These are phyloP conservation scores for Hypoxylon rickii DNA, from an alignment of 495 filamentous ascomycete genomes.

Conservation along the genomic window DNA sequence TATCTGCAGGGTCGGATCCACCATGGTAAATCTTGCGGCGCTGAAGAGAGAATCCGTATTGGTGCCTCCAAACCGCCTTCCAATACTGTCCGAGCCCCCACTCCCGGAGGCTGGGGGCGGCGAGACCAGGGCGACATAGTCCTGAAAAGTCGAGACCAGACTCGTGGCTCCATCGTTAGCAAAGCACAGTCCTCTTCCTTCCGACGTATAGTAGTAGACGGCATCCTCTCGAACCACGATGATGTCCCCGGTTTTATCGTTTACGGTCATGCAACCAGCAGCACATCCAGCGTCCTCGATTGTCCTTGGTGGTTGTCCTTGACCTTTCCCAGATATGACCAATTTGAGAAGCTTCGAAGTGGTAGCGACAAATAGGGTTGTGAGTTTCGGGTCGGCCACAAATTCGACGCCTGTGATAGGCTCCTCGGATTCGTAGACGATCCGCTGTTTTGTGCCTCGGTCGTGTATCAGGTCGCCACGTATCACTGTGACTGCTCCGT, in stretches of 20 bases:
- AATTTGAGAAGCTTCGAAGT: slow-evolving; percentile 87
- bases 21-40: slow-evolving; percentile 80
- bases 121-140: slow-evolving; percentile 88
- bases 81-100: slow-evolving; percentile 57
- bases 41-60: slow-evolving; percentile 76
- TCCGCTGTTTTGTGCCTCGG: slow-evolving; percentile 91
- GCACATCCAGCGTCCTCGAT: slow-evolving; percentile 89
- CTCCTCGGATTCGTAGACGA: slow-evolving; percentile 95
- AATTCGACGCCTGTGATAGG: slow-evolving; percentile 91
- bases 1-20: slow-evolving; percentile 89
- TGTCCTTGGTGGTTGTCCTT: slow-evolving; percentile 84
- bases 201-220: slow-evolving; percentile 86
- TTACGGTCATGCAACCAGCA: slow-evolving; percentile 89
- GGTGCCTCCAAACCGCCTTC: slow-evolving; percentile 66
- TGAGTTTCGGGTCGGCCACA: slow-evolving; percentile 63
- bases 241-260: slow-evolving; percentile 77
- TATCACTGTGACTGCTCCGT: slow-evolving; percentile 91
- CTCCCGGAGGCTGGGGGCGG: slow-evolving; percentile 61
- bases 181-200: slow-evolving; percentile 83
- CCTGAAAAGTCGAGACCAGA: slow-evolving; percentile 76
- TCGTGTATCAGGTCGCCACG: slow-evolving; percentile 95
- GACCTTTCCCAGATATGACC: slow-evolving; percentile 81
- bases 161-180: slow-evolving; percentile 91
- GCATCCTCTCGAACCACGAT: slow-evolving; percentile 92
- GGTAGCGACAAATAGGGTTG: slow-evolving; percentile 87